These are phyloP conservation scores for Olyra latifolia DNA, from an alignment of 176 grass and related monocot species.

Conservation along the genomic window DNA sequence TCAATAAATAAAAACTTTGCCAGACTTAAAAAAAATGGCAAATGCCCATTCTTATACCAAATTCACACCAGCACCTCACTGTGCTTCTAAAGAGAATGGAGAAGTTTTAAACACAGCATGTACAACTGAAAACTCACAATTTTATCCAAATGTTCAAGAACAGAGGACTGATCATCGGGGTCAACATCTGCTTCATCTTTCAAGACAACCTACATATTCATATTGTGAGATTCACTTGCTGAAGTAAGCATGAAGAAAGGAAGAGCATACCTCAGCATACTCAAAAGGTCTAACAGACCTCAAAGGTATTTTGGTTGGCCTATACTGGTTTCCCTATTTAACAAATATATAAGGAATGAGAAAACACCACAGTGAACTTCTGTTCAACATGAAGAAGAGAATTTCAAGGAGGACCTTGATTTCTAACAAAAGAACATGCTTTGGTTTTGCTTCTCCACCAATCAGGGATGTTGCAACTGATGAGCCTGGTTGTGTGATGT, in stretches of 20 bases:
- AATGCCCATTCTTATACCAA: constrained; percentile 10
- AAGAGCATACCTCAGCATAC: constrained; percentile 78
- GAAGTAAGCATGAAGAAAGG: constrained; percentile 21
- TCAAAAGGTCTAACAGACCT: constrained; percentile 90
- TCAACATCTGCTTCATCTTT: constrained; percentile 96
- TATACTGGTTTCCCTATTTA: constrained; percentile 86
- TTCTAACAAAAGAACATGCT: constrained; percentile 92
- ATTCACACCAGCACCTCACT: neutral
- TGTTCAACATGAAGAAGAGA: constrained; percentile 20
- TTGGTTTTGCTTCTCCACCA: constrained; percentile 95
- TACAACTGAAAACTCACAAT: constrained; percentile 50
- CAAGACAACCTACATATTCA: constrained; percentile 70
- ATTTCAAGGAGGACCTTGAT: constrained; percentile 62
- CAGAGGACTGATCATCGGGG: constrained; percentile 80
- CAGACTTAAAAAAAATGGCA: constrained; percentile 11
- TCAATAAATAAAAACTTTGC: neutral
- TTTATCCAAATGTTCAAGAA: constrained; percentile 96
- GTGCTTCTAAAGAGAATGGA: constrained; percentile 23
- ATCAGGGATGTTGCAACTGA: constrained; percentile 92
- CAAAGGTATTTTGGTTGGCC: constrained; percentile 89
- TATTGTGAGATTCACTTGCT: constrained; percentile 22
- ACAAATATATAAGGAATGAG: constrained; percentile 37
- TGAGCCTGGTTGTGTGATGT: constrained; percentile 94
- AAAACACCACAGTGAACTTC: constrained; percentile 10
- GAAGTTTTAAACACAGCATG: neutral